A percentile compares a stretch with the other conserved stretches of the same genome.
phyloP scores from a whole-genome alignment of 2,329 filamentous ascomycete species.

The Pseudopyricularia javanii region DNA sequence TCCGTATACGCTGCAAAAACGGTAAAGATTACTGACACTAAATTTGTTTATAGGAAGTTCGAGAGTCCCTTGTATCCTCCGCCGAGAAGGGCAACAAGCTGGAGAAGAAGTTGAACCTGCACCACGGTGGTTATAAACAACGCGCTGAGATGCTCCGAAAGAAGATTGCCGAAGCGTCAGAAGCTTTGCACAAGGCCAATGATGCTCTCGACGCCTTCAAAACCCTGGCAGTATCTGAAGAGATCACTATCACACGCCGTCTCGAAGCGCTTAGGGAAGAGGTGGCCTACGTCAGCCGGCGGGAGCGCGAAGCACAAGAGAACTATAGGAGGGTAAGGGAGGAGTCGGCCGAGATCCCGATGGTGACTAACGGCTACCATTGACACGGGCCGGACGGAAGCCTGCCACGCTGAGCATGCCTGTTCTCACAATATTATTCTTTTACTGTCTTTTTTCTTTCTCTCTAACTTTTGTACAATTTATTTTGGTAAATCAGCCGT shows the following conservation, averaged over 20 bases:
- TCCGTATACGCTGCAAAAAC: neutral
- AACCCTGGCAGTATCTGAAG: constrained; percentile 67
- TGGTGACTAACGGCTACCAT: constrained; percentile 22
- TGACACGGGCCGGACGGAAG: constrained; percentile 7
- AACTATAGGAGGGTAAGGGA: constrained; percentile 64
- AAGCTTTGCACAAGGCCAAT: constrained; percentile 61
- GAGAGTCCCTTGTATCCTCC: constrained; percentile 58
- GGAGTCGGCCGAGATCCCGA: constrained; percentile 55
- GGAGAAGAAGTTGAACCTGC: constrained; percentile 82
- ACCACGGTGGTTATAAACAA: constrained; percentile 83
- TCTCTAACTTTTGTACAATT: neutral
- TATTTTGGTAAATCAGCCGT: no score
- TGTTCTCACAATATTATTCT: neutral
- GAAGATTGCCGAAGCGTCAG: constrained; percentile 67
- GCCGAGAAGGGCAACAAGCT: constrained; percentile 77
- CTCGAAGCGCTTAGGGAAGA: constrained; percentile 71
- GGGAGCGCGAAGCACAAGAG: constrained; percentile 87
- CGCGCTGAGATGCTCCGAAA: constrained; percentile 67
- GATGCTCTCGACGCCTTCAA: constrained; percentile 63
- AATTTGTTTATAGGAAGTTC: constrained; percentile 40
- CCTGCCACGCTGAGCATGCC: neutral
- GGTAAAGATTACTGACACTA: neutral
- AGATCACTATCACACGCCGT: constrained; percentile 59
- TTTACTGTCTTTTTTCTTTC: neutral
- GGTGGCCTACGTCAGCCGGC: constrained; percentile 63